A percentile compares a stretch with the other conserved stretches of the same genome.
These are phyloP conservation scores for Alternaria panax DNA, from an alignment of 2,329 filamentous ascomycete genomes.

Conservation along the genomic window DNA sequence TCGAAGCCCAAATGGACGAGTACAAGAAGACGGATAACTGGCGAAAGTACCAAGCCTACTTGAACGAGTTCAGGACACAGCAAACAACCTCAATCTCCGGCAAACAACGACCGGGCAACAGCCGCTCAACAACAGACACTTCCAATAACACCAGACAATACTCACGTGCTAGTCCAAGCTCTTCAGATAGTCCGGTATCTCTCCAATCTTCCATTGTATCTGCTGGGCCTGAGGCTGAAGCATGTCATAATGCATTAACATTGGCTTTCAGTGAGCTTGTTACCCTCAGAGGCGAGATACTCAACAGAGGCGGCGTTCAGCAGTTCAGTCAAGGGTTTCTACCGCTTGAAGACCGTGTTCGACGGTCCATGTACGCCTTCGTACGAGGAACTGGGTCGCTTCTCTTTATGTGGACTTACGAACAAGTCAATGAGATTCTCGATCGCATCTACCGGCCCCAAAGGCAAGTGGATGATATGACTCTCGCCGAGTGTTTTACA, in stretches of 20 bases:
- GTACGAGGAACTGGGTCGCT: conserved; percentile 47
- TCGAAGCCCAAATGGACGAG: conserved; percentile 49
- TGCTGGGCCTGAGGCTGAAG: conserved; percentile 32
- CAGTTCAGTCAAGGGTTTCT: conserved; percentile 39
- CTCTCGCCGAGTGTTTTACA: conserved; percentile 47
- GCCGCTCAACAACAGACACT: conserved; percentile 31
- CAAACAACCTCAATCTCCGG: conserved; percentile 28
- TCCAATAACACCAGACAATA: conserved; percentile 33
- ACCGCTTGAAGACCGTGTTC: conserved; percentile 39
- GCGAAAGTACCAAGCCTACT: conserved; percentile 47
- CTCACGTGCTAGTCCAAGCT: conserved; percentile 39
- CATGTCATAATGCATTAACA: conserved; percentile 46
- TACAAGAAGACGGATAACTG: conserved; percentile 51
- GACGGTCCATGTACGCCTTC: conserved; percentile 46
- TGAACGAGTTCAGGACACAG: conserved; percentile 45
- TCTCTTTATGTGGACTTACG: conserved; percentile 46
- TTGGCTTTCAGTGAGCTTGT: conserved; percentile 47
- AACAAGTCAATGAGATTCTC: conserved; percentile 43
- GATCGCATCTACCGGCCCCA: conserved; percentile 45
- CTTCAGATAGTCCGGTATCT: conserved; percentile 39
- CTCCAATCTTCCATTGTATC: conserved; percentile 31
- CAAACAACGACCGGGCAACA: conserved; percentile 28
- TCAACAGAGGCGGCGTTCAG: conserved; percentile 26
- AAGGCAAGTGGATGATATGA: conserved; percentile 38
- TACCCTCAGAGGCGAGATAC: conserved; percentile 41